phyloP scores from a whole-genome alignment of 768 basidiomycete species.

The Cubamyces sp. region DNA sequence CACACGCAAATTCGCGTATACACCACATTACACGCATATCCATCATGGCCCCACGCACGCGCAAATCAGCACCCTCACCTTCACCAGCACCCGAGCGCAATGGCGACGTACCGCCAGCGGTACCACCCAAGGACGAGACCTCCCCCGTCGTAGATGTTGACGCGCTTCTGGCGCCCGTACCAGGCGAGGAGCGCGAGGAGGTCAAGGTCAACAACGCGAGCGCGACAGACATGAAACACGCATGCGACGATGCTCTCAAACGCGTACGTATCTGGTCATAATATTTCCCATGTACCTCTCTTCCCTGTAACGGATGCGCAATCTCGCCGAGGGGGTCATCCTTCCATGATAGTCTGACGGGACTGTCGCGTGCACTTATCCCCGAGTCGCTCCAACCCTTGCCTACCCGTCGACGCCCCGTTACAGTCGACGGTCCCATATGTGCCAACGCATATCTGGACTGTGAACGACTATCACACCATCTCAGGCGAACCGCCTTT shows the following conservation, averaged over 20 bases:
- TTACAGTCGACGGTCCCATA: background rate
- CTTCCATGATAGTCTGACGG: too few relatives aligned
- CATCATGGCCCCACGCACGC: slow-evolving; percentile 28
- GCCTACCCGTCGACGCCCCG: background rate
- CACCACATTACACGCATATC: slow-evolving; percentile 4
- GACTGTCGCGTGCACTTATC: background rate
- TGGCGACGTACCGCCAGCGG: slow-evolving; percentile 10
- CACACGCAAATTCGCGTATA: slow-evolving; percentile 3
- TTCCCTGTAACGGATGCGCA: background rate
- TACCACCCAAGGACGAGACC: slow-evolving; percentile 7
- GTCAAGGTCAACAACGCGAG: slow-evolving; percentile 58
- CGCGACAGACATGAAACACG: slow-evolving; percentile 53
- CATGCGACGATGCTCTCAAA: slow-evolving; percentile 85
- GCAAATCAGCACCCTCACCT: slow-evolving; percentile 19
- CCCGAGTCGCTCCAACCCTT: too few relatives aligned
- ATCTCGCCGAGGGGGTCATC: too few relatives aligned
- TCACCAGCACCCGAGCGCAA: slow-evolving; percentile 3
- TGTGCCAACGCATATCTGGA: background rate
- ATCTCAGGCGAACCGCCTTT: background rate
- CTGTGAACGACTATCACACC: background rate
- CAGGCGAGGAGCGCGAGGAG: slow-evolving; percentile 36
- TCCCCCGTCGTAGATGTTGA: slow-evolving; percentile 12
- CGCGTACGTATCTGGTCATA: slow-evolving; percentile 58
- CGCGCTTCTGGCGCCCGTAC: slow-evolving; percentile 28
- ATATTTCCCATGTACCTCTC: slow-evolving; percentile 1